phyloP scores from a whole-genome alignment of 352 stramenopile genomes.

The Thalassiosira livingstoniorum region DNA sequence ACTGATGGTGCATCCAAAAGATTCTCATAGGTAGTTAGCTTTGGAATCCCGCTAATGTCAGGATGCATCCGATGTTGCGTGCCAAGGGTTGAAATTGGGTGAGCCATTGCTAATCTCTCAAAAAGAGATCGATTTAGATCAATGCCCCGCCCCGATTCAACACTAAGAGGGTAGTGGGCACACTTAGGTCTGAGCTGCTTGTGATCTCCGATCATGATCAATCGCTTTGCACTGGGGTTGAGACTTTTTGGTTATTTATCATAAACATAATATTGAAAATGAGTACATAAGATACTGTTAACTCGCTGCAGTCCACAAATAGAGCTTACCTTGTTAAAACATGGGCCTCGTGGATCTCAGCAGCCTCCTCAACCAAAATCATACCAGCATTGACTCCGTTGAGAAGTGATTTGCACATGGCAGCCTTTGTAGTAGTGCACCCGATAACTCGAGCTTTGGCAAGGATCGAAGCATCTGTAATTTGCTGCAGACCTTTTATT shows the following conservation, averaged over 20 bases:
- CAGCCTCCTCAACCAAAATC: slow-evolving; percentile 87
- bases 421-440: slow-evolving; percentile 86
- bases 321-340: slow-evolving; percentile 41
- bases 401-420: slow-evolving; percentile 84
- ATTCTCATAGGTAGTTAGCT: slow-evolving; percentile 24
- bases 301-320: background rate
- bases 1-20: slow-evolving; percentile 28
- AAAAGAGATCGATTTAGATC: slow-evolving; percentile 87
- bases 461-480: slow-evolving; percentile 15
- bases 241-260: slow-evolving; percentile 56
- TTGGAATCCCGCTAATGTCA: slow-evolving; percentile 35
- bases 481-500: slow-evolving; percentile 27
- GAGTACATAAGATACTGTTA: background rate
- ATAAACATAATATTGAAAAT: background rate
- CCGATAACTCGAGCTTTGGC: slow-evolving; percentile 76
- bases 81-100: slow-evolving; percentile 27
- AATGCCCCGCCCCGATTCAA: slow-evolving; percentile 72
- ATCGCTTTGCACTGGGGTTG: slow-evolving; percentile 75
- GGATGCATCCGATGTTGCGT: slow-evolving; percentile 41
- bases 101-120: slow-evolving; percentile 74
- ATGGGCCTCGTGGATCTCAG: slow-evolving; percentile 84
- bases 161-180: slow-evolving; percentile 79
- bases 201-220: slow-evolving; percentile 89
- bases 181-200: slow-evolving; percentile 86
- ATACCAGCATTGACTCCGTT: slow-evolving; percentile 77